phyloP scores from a whole-genome alignment of 169 alveolate species.

The Cystoisospora suis region DNA sequence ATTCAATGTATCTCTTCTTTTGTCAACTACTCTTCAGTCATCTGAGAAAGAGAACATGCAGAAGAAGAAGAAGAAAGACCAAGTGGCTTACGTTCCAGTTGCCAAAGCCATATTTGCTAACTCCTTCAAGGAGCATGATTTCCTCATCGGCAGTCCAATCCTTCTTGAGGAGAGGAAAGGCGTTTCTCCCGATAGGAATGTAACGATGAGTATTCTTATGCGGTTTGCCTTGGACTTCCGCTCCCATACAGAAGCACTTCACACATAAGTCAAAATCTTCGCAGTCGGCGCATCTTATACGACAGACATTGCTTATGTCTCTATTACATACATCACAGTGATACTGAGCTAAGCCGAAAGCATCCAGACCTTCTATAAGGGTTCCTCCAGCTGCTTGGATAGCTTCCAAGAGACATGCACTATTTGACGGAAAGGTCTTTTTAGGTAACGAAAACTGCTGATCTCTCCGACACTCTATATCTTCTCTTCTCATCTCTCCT shows the following conservation, averaged over 20 bases:
- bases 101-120: conserved; percentile 90
- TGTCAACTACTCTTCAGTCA: not conserved
- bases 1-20: not conserved
- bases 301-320: conserved; percentile 51
- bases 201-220: conserved; percentile 85
- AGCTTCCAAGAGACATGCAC: too few relatives aligned
- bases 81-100: conserved; percentile 86
- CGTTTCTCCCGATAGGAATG: conserved; percentile 88
- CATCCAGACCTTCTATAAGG: conserved; percentile 1
- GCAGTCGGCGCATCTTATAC: conserved; percentile 91
- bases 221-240: conserved; percentile 68
- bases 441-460: too few relatives aligned
- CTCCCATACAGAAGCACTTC: conserved; percentile 87
- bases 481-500: too few relatives aligned
- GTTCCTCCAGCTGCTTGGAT: not conserved
- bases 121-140: conserved; percentile 86
- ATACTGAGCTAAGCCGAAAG: conserved; percentile 41
- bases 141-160: conserved; percentile 94
- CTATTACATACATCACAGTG: conserved; percentile 66
- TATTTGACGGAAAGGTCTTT: too few relatives aligned
- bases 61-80: too few relatives aligned
- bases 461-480: too few relatives aligned
- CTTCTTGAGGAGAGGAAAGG: conserved; percentile 80
- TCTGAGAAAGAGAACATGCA: too few relatives aligned
- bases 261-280: conserved; percentile 86